Conservation (phyloP, 2,329 filamentous ascomycete genomes). For the Stagonosporopsis rhizophila region DNA sequence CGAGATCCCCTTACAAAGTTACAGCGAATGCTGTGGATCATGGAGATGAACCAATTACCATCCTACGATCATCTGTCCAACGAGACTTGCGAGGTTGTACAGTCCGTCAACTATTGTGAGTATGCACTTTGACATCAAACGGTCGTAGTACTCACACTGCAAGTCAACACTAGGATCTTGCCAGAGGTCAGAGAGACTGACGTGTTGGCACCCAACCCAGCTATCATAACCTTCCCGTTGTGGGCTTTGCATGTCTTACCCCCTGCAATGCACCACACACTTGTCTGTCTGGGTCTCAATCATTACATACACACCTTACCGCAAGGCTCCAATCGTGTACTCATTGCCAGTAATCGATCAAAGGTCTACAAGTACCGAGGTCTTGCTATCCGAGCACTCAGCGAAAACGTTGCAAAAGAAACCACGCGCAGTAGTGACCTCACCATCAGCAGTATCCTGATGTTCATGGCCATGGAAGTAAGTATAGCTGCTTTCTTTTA, state of each 20-base stretch:
- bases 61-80: slow-evolving; percentile 28
- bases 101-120: slow-evolving; percentile 44
- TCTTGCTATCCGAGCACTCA: slow-evolving; percentile 36
- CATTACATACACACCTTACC: slow-evolving; percentile 34
- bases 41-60: slow-evolving; percentile 32
- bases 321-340: slow-evolving; percentile 12
- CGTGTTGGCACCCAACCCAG: slow-evolving; percentile 37
- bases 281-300: slow-evolving; percentile 37
- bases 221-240: slow-evolving; percentile 36
- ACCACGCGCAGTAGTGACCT: slow-evolving; percentile 33
- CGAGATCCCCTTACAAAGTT: slow-evolving; percentile 28
- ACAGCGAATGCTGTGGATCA: slow-evolving; percentile 22
- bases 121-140: background rate
- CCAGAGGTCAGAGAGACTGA: slow-evolving; percentile 24
- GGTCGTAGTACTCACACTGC: slow-evolving; percentile 3
- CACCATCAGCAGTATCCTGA: slow-evolving; percentile 38
- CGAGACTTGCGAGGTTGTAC: slow-evolving; percentile 39
- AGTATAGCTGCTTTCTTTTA: background rate
- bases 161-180: slow-evolving; percentile 38
- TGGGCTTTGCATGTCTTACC: slow-evolving; percentile 37
- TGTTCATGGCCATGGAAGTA: slow-evolving; percentile 42
- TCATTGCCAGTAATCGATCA: slow-evolving; percentile 21
- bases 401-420: slow-evolving; percentile 31
- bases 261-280: slow-evolving; percentile 37
- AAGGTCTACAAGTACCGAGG: slow-evolving; percentile 42